These are phyloP conservation scores for Betula pendula DNA, from an alignment of 306 rosid species.

Conservation along the genomic window DNA sequence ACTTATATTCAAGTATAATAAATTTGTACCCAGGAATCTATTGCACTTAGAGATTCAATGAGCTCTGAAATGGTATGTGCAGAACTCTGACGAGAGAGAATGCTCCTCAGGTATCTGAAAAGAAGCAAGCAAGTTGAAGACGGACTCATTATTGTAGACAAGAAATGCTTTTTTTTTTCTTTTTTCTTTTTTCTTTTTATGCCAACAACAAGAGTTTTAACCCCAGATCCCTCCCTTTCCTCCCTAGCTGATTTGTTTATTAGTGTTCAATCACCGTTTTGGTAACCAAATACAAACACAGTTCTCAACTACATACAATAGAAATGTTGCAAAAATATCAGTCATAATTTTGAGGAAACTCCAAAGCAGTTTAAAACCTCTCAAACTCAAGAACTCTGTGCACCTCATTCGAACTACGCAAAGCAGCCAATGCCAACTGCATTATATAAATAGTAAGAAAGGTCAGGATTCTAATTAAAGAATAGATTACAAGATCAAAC, in stretches of 20 bases:
- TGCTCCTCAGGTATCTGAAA: constrained; percentile 62
- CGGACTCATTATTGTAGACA: constrained; percentile 23
- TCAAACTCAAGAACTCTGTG: constrained; percentile 67
- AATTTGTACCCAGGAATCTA: constrained; percentile 71
- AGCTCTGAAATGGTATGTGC: constrained; percentile 63
- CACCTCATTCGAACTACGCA: constrained; percentile 64
- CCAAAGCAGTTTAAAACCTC: constrained; percentile 41
- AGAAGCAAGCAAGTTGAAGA: constrained; percentile 20
- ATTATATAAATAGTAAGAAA: constrained; percentile 26
- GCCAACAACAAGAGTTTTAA: neutral
- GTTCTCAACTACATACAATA: neutral
- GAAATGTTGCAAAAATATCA: neutral
- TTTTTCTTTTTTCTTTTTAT: neutral
- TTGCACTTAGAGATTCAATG: constrained; percentile 50
- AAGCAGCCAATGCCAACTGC: constrained; percentile 85
- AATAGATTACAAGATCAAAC: constrained; percentile 20
- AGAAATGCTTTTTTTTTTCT: neutral
- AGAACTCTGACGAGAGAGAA: constrained; percentile 58
- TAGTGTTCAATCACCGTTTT: neutral
- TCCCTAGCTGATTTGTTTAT: neutral
- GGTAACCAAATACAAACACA: neutral
- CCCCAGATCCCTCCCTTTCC: neutral
- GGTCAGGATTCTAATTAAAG: neutral
- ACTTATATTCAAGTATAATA: constrained; percentile 10
- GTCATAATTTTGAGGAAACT: constrained; percentile 10